Evolutionary conservation across 2,329 filamentous ascomycete genomes (phyloP).

Genomic region (Cercospora sesami): DNA sequence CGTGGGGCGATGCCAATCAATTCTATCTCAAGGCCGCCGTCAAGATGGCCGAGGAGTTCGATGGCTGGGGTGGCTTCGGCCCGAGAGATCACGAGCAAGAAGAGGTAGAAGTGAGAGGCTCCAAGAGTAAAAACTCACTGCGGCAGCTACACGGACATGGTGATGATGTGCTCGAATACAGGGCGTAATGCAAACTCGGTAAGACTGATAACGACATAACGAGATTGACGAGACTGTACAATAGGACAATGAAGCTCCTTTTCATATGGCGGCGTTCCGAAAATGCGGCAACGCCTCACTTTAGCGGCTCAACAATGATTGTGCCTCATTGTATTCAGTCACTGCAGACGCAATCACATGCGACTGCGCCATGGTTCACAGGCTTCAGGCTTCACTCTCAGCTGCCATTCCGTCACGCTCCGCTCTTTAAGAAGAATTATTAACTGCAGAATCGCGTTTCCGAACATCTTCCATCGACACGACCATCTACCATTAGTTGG

Average conservation of each 20-base stretch:
- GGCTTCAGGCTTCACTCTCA: neutral
- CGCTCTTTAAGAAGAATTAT: neutral
- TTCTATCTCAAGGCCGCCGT: constrained; percentile 68
- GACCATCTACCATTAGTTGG: neutral
- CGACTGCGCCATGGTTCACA: neutral
- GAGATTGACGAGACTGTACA: constrained; percentile 1
- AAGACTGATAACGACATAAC: neutral
- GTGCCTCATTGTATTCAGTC: neutral
- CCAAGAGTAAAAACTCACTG: neutral
- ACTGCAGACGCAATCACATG: neutral
- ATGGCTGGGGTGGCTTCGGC: constrained; percentile 62
- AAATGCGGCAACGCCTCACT: neutral
- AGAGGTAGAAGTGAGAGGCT: constrained; percentile 8
- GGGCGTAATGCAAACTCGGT: neutral
- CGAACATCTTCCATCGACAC: neutral
- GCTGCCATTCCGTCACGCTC: neutral
- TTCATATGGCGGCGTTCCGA: neutral
- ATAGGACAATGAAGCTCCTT: constrained; percentile 1
- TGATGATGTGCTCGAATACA: neutral
- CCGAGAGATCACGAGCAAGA: constrained; percentile 27
- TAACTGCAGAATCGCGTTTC: neutral
- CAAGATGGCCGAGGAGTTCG: constrained; percentile 71
- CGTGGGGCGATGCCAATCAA: constrained; percentile 70
- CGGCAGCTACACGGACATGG: neutral
- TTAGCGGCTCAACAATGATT: neutral